A percentile compares a stretch with the other conserved stretches of the same genome.
Conservation (phyloP, 1,284 basidiomycete genomes). For the Sanghuangporus weigelae region DNA sequence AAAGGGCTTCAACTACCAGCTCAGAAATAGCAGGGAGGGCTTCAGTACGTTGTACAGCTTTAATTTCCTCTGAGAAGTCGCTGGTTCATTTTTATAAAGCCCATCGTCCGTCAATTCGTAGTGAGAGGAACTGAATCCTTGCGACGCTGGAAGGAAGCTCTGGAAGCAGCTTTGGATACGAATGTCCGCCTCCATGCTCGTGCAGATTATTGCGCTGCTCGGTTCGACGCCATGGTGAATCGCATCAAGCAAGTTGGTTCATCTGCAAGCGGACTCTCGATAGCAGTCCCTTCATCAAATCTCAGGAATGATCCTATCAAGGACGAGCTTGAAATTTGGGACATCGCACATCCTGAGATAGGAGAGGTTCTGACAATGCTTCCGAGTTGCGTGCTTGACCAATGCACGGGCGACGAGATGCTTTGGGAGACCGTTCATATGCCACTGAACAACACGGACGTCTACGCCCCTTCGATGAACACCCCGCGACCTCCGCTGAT, state of each 20-base stretch:
- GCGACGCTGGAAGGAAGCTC: neutral
- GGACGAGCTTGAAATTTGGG: constrained; percentile 1
- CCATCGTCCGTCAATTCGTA: neutral
- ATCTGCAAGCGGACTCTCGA: neutral
- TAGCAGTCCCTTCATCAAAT: neutral
- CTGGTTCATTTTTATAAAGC: neutral
- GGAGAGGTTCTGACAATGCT: neutral
- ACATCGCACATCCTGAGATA: constrained; percentile 1
- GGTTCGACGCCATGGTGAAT: neutral
- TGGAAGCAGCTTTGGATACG: neutral
- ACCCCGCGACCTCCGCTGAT: neutral
- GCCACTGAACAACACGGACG: neutral
- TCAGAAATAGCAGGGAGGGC: neutral
- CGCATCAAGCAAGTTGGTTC: neutral
- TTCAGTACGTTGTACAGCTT: neutral
- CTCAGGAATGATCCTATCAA: neutral
- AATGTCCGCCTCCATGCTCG: neutral
- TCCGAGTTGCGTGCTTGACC: neutral
- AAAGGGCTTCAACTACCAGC: neutral
- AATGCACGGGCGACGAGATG: neutral
- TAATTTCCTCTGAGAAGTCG: neutral
- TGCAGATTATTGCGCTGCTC: neutral
- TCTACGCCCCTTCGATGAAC: neutral
- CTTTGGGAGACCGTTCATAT: neutral
- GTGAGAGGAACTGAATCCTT: neutral